A percentile compares a stretch with the other conserved stretches of the same genome.
phyloP scores from a whole-genome alignment of 176 grass and related monocot genomes.

The Eleusine coracana region DNA sequence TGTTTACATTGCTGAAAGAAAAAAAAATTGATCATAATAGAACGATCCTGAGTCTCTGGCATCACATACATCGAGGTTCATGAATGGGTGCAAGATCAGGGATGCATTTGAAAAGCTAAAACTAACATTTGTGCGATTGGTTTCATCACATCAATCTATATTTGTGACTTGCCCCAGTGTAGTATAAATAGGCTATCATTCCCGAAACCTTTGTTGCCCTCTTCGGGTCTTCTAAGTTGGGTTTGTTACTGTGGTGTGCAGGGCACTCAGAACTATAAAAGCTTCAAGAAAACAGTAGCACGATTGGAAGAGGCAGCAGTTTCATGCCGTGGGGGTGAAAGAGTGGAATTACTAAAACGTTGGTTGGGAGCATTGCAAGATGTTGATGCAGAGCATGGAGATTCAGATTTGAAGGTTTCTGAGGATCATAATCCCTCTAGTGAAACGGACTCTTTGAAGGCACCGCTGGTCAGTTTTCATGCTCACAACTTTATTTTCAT shows the following conservation, averaged over 20 bases:
- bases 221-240: neutral
- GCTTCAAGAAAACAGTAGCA: constrained; percentile 77
- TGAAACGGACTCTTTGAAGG: constrained; percentile 57
- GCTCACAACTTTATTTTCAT: neutral
- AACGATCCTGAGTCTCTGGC: neutral
- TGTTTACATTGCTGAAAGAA: neutral
- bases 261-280: constrained; percentile 73
- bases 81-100: neutral
- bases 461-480: constrained; percentile 53
- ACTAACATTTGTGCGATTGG: neutral
- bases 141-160: neutral
- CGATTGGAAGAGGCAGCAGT: constrained; percentile 86
- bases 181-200: neutral
- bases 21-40: neutral
- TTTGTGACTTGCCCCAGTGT: neutral
- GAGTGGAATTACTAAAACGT: constrained; percentile 71
- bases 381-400: constrained; percentile 49
- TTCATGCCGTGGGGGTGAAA: constrained; percentile 72
- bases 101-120: neutral
- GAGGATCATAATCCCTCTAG: constrained; percentile 37
- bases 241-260: constrained; percentile 35
- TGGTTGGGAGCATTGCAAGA: constrained; percentile 87
- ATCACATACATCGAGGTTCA: neutral
- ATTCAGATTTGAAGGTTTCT: constrained; percentile 48
- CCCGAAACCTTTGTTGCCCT: neutral